Evolutionary conservation across 768 basidiomycete genomes (phyloP).

Genomic region (Paxillus ammoniavirescens): DNA sequence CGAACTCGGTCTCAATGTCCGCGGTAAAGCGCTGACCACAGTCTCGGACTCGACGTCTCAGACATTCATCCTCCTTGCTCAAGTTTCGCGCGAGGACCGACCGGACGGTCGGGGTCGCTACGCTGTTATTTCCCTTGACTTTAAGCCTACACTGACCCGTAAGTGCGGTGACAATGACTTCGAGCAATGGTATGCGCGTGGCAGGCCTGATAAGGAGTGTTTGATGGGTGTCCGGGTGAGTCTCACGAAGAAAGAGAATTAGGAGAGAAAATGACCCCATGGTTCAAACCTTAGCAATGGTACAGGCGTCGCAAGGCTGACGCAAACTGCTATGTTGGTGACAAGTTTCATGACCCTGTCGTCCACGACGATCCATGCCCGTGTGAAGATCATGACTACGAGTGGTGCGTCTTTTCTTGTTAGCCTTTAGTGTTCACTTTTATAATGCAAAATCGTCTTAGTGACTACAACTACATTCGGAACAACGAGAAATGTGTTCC

Average conservation of each 20-base stretch:
- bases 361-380: constrained; percentile 79
- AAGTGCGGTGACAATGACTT: constrained; percentile 75
- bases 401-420: constrained; percentile 61
- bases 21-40: constrained; percentile 78
- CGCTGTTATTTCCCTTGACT: constrained; percentile 81
- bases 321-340: constrained; percentile 85
- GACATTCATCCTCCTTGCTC: constrained; percentile 89
- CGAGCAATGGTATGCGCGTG: constrained; percentile 85
- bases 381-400: constrained; percentile 87
- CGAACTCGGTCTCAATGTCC: constrained; percentile 65
- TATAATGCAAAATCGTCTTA: constrained; percentile 25
- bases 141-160: constrained; percentile 60
- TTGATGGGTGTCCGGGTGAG: constrained; percentile 92
- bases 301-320: constrained; percentile 81
- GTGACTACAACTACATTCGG: constrained; percentile 88
- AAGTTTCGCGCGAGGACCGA: constrained; percentile 62
- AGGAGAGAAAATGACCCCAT: background rate
- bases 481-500: constrained; percentile 75
- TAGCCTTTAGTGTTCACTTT: background rate
- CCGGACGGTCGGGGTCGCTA: constrained; percentile 53
- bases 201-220: constrained; percentile 63
- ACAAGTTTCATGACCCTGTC: constrained; percentile 87
- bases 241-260: background rate
- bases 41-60: constrained; percentile 95
- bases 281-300: constrained; percentile 71